Conservation (phyloP, 1,139 yeast genomes). For the Saccharomycopsis phalli region DNA sequence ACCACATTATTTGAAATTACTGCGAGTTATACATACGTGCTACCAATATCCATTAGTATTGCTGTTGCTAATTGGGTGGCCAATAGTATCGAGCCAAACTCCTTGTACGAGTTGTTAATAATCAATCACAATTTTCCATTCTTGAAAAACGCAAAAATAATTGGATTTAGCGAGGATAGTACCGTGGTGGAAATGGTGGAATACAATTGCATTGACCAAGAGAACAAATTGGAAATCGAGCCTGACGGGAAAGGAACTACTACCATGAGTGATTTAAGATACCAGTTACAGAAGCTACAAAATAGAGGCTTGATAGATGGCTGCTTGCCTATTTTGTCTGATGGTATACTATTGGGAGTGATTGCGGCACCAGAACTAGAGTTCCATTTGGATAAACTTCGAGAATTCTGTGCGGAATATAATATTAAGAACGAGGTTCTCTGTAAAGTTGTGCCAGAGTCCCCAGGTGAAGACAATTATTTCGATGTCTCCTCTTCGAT, state of each 20-base stretch:
- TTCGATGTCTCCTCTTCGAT: conserved; percentile 2
- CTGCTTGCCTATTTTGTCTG: conserved; percentile 40
- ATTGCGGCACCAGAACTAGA: conserved; percentile 48
- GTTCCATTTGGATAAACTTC: conserved; percentile 40
- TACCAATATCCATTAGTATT: conserved; percentile 50
- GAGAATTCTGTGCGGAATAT: conserved; percentile 28
- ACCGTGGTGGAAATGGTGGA: conserved; percentile 15
- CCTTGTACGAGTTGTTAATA: conserved; percentile 45
- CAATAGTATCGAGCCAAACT: conserved; percentile 41
- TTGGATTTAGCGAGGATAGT: conserved; percentile 28
- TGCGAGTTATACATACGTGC: conserved; percentile 49
- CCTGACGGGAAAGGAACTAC: conserved; percentile 33
- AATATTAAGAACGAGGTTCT: conserved; percentile 29
- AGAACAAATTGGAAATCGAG: conserved; percentile 31
- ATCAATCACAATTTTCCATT: conserved; percentile 48
- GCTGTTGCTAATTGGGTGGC: conserved; percentile 56
- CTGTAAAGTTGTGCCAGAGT: conserved; percentile 25
- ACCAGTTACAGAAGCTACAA: conserved; percentile 33
- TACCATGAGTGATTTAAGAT: conserved; percentile 27
- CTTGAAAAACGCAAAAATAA: conserved; percentile 33
- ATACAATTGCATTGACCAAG: conserved; percentile 6
- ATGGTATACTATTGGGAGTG: conserved; percentile 37
- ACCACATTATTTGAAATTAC: conserved; percentile 54
- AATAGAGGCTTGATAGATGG: conserved; percentile 43
- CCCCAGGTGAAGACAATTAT: conserved; percentile 5